Evolutionary conservation across 73 alveolate genomes (phyloP).

Genomic region (Stentor roeselii): DNA sequence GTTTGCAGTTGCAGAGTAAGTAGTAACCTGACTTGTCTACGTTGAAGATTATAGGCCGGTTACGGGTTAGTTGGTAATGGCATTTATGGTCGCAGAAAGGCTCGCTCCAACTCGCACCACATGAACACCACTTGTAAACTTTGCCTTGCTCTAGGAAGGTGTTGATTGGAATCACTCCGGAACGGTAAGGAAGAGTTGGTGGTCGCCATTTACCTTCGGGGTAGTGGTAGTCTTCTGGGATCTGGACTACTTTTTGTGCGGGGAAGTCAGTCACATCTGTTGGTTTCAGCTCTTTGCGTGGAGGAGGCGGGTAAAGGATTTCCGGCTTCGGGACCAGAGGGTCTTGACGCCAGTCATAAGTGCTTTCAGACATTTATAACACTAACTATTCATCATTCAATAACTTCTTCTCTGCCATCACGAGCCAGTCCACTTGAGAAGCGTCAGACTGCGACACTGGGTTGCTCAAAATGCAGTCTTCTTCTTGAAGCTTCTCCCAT

Average conservation of each 20-base stretch:
- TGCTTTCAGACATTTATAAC: no score
- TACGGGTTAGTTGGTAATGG: conserved; percentile 73
- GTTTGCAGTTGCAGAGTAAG: conserved; percentile 84
- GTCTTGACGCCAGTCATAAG: not conserved
- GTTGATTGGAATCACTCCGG: conserved; percentile 81
- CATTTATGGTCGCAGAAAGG: conserved; percentile 91
- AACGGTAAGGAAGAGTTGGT: conserved; percentile 71
- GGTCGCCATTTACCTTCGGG: conserved; percentile 85
- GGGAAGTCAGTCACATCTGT: conserved; percentile 91
- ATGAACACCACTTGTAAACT: conserved; percentile 75
- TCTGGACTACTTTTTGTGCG: conserved; percentile 35
- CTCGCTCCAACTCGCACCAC: conserved; percentile 70
- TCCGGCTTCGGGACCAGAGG: not conserved
- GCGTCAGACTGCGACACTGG: no score
- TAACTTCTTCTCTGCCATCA: no score
- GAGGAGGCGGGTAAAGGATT: conserved; percentile 12
- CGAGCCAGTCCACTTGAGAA: no score
- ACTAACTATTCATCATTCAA: no score
- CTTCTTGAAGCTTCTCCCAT: not conserved
- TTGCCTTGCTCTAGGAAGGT: conserved; percentile 71
- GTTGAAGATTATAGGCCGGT: conserved; percentile 77
- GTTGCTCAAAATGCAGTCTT: not conserved
- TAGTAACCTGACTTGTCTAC: conserved; percentile 82
- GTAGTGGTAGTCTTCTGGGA: conserved; percentile 21
- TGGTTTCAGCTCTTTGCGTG: conserved; percentile 49